phyloP scores from a whole-genome alignment of 495 filamentous ascomycete genomes.

The Penicilliopsis zonata region DNA sequence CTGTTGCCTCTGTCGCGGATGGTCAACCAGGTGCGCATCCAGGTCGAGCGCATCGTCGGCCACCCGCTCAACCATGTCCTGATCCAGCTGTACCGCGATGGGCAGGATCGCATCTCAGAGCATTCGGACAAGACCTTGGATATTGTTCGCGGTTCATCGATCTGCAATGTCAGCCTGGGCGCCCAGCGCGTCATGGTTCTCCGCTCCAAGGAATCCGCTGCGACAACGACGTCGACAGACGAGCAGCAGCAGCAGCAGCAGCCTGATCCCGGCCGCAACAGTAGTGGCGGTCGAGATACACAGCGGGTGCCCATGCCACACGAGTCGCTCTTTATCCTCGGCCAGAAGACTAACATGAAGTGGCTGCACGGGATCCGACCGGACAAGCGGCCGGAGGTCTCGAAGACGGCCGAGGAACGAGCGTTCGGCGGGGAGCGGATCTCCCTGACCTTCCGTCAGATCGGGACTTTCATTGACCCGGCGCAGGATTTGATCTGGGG shows the following conservation, averaged over 20 bases:
- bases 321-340: conserved; percentile 77
- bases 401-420: conserved; percentile 58
- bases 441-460: conserved; percentile 83
- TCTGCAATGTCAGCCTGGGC: conserved; percentile 88
- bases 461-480: conserved; percentile 69
- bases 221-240: conserved; percentile 11
- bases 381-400: conserved; percentile 59
- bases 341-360: conserved; percentile 64
- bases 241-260: too few relatives aligned
- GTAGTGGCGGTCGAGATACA: conserved; percentile 37
- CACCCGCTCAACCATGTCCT: conserved; percentile 88
- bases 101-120: conserved; percentile 91
- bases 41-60: conserved; percentile 55
- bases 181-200: conserved; percentile 86
- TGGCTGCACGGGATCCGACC: conserved; percentile 87
- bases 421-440: conserved; percentile 69
- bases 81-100: conserved; percentile 84
- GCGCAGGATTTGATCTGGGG: conserved; percentile 68
- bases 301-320: conserved; percentile 72
- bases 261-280: too few relatives aligned
- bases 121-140: conserved; percentile 96
- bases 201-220: conserved; percentile 24
- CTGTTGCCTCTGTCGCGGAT: conserved; percentile 61
- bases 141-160: conserved; percentile 65
- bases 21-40: conserved; percentile 53